Conservation (phyloP, 495 filamentous ascomycete species). For the Rhypophila decipiens region DNA sequence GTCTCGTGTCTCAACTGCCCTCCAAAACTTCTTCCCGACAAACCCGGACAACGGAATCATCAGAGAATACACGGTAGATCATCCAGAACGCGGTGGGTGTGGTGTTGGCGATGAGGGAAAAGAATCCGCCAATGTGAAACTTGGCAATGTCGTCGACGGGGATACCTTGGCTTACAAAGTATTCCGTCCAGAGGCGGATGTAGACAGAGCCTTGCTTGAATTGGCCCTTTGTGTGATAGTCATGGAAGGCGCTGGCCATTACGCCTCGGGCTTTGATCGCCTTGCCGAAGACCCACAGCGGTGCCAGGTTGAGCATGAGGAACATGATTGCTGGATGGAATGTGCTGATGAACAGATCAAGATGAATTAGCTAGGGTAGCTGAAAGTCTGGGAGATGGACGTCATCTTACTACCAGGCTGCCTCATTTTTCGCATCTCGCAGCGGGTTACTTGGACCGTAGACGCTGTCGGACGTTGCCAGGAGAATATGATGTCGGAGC, state of each 20-base stretch:
- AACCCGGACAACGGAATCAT: neutral
- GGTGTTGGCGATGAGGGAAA: slow-evolving; percentile 9
- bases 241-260: neutral
- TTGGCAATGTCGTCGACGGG: neutral
- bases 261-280: neutral
- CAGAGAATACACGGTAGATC: slow-evolving; percentile 11
- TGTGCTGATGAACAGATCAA: too few species aligned
- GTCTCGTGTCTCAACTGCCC: neutral
- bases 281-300: neutral
- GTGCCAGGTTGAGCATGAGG: neutral
- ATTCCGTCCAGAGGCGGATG: neutral
- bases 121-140: neutral
- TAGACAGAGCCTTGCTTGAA: neutral
- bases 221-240: neutral
- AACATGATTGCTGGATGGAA: neutral
- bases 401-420: neutral
- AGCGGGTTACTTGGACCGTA: neutral
- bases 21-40: neutral
- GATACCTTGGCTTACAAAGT: slow-evolving; percentile 5
- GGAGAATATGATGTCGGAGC: neutral
- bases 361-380: too few species aligned
- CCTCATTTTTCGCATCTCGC: neutral
- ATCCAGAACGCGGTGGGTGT: slow-evolving; percentile 15
- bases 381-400: neutral
- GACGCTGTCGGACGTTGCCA: neutral